Evolutionary conservation across 2,329 filamentous ascomycete species (phyloP).

Genomic region (Sarocladium strictum): DNA sequence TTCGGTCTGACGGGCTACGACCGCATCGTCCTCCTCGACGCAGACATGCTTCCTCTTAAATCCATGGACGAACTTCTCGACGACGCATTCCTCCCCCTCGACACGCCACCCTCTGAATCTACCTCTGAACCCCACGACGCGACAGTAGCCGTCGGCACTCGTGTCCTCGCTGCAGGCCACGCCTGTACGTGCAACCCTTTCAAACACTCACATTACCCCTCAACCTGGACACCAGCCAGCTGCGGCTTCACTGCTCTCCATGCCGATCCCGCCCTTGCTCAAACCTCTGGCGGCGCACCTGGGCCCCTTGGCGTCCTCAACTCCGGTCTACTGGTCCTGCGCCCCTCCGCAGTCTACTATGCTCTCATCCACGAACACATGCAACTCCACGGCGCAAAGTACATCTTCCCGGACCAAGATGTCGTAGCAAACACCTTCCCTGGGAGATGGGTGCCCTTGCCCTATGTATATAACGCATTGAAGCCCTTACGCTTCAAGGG

Average conservation of each 20-base stretch:
- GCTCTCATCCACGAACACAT: constrained; percentile 45
- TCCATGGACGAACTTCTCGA: constrained; percentile 96
- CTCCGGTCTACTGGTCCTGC: constrained; percentile 51
- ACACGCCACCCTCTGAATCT: constrained; percentile 33
- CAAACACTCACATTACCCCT: constrained; percentile 71
- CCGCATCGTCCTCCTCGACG: constrained; percentile 77
- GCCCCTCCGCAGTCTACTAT: constrained; percentile 43
- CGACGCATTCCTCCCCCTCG: constrained; percentile 49
- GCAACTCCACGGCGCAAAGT: constrained; percentile 33
- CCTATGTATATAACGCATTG: constrained; percentile 57
- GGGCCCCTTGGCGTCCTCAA: constrained; percentile 45
- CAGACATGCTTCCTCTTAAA: constrained; percentile 74
- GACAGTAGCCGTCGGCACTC: constrained; percentile 37
- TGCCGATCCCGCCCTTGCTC: constrained; percentile 37
- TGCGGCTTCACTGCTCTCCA: constrained; percentile 56
- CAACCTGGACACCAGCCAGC: constrained; percentile 55
- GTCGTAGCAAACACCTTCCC: constrained; percentile 50
- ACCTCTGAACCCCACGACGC: too few species aligned
- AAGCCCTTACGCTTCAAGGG: constrained; percentile 51
- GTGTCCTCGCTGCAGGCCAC: constrained; percentile 77
- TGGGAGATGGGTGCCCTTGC: constrained; percentile 50
- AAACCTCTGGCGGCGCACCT: constrained; percentile 37
- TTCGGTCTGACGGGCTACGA: constrained; percentile 74
- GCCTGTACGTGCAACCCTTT: constrained; percentile 84
- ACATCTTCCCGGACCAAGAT: constrained; percentile 55